These are phyloP conservation scores for Mycena belliarum DNA, from an alignment of 768 basidiomycete genomes.

Conservation along the genomic window DNA sequence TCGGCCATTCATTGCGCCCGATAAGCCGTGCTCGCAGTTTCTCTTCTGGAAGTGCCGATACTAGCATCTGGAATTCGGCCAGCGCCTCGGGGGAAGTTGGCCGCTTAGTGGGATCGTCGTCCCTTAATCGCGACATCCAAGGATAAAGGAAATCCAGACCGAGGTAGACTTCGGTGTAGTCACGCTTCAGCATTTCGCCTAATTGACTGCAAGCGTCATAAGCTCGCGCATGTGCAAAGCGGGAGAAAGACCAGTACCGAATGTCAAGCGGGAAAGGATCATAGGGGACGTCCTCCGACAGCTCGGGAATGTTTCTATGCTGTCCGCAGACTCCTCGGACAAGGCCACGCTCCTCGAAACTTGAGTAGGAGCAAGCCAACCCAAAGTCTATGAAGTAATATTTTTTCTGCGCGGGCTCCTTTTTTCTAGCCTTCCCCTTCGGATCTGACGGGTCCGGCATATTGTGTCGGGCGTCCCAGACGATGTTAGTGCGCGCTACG, in stretches of 20 bases:
- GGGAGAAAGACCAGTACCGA: neutral
- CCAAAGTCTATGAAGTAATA: conserved; percentile 24
- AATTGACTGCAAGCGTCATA: conserved; percentile 13
- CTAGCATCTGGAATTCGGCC: conserved; percentile 5
- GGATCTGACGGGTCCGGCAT: conserved; percentile 4
- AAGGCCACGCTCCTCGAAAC: conserved; percentile 21
- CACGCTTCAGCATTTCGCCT: conserved; percentile 21
- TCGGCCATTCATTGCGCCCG: conserved; percentile 15
- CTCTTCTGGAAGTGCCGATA: conserved; percentile 11
- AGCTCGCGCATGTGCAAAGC: neutral
- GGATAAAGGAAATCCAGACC: conserved; percentile 18
- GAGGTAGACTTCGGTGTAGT: conserved; percentile 14
- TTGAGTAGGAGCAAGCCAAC: conserved; percentile 20
- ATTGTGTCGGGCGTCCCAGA: conserved; percentile 19
- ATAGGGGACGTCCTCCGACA: conserved; percentile 21
- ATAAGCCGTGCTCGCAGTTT: conserved; percentile 14
- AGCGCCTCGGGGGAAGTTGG: conserved; percentile 16
- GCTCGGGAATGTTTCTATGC: conserved; percentile 21
- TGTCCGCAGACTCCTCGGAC: conserved; percentile 20
- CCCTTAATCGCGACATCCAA: conserved; percentile 15
- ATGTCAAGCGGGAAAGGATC: conserved; percentile 22
- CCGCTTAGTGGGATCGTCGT: conserved; percentile 18
- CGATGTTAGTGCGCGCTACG: conserved; percentile 20
- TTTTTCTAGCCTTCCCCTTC: conserved; percentile 9
- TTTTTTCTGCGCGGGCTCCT: neutral